phyloP scores from a whole-genome alignment of 1,284 basidiomycete genomes.

The Caloboletus inedulis region DNA sequence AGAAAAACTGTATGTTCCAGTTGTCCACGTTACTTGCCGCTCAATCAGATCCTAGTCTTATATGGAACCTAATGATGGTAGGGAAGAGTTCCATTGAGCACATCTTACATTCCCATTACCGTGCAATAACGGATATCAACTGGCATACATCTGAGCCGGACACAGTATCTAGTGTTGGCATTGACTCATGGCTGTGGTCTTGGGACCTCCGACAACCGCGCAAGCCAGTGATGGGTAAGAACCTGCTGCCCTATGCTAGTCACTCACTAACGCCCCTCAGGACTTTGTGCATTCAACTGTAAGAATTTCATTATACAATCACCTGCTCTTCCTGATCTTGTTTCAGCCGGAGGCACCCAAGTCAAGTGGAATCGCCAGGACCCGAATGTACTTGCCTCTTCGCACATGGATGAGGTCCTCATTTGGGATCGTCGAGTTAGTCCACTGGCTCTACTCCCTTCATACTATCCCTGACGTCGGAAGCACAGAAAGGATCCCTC shows the following conservation, averaged over 20 bases:
- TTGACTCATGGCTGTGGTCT: conserved; percentile 81
- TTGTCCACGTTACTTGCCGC: background rate
- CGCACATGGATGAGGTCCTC: conserved; percentile 78
- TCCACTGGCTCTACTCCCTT: conserved; percentile 1
- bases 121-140: conserved; percentile 94
- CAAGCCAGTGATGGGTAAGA: conserved; percentile 65
- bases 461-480: conserved; percentile 6
- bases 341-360: conserved; percentile 80
- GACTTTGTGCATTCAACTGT: conserved; percentile 75
- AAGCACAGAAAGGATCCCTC: conserved; percentile 77
- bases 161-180: conserved; percentile 70
- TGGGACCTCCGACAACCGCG: conserved; percentile 77
- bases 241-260: background rate
- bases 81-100: conserved; percentile 75
- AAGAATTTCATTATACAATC: conserved; percentile 15
- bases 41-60: conserved; percentile 50
- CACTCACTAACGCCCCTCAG: conserved; percentile 34
- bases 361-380: conserved; percentile 94
- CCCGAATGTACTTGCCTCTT: conserved; percentile 81
- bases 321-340: background rate
- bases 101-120: conserved; percentile 82
- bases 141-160: conserved; percentile 88
- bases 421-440: conserved; percentile 84
- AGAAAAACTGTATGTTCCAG: conserved; percentile 72
- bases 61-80: conserved; percentile 87